Percentiles rank a stretch among this genome's conserved stretches.
Evolutionary conservation across 108 stramenopile species (phyloP).

Genomic region (Epipyxis sp.): DNA sequence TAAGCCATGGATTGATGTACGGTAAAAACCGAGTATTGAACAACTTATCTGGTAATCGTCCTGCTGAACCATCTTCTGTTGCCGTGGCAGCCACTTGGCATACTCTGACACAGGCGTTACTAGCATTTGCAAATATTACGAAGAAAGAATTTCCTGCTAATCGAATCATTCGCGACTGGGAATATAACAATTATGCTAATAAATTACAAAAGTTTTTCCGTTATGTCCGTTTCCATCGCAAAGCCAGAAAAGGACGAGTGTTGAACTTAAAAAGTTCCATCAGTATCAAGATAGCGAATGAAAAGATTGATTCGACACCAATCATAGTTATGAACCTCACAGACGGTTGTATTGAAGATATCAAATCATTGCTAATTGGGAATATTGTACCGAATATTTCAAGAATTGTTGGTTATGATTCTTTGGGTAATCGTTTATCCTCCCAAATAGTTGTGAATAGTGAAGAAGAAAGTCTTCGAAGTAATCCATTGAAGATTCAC

Average conservation of each 20-base stretch:
- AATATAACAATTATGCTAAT: not conserved
- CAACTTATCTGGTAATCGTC: slow-evolving; percentile 36
- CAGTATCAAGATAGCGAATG: no score
- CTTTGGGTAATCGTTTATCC: not conserved
- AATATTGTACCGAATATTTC: slow-evolving; percentile 7
- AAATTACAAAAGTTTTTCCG: slow-evolving; percentile 9
- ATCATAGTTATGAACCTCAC: slow-evolving; percentile 1
- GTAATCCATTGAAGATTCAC: not conserved
- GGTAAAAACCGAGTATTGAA: slow-evolving; percentile 26
- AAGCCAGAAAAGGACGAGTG: no score
- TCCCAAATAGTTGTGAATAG: not conserved
- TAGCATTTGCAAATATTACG: slow-evolving; percentile 17
- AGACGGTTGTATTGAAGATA: slow-evolving; percentile 17
- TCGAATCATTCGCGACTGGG: slow-evolving; percentile 7
- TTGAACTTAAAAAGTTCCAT: not conserved
- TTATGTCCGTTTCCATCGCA: not conserved
- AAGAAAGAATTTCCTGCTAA: not conserved
- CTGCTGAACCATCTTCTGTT: slow-evolving; percentile 36
- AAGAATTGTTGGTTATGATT: slow-evolving; percentile 13
- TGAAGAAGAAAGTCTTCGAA: not conserved
- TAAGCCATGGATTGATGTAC: not conserved
- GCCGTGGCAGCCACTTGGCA: slow-evolving; percentile 39
- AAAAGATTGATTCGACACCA: not conserved
- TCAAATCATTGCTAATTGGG: not conserved
- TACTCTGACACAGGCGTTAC: slow-evolving; percentile 33